Conservation (phyloP, 495 filamentous ascomycete species). For the Penicillium lagena region DNA sequence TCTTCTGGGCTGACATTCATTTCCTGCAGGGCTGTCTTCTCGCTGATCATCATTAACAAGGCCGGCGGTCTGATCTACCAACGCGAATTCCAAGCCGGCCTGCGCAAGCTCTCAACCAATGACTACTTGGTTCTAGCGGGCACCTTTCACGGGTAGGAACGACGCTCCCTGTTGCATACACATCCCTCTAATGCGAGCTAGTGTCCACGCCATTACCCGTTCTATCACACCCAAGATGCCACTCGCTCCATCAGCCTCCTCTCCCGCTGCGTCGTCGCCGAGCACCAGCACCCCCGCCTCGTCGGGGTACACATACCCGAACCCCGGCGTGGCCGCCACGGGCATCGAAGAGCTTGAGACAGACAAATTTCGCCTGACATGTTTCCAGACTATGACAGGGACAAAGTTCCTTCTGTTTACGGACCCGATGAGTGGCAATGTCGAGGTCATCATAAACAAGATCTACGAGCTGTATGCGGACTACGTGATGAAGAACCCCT, state of each 20-base stretch:
- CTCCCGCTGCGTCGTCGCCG: slow-evolving; percentile 18
- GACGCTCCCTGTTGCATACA: too few relatives aligned
- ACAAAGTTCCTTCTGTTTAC: slow-evolving; percentile 95
- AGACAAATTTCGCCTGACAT: slow-evolving; percentile 85
- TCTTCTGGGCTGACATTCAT: slow-evolving; percentile 11
- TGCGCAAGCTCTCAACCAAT: slow-evolving; percentile 84
- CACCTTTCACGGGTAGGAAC: slow-evolving; percentile 80
- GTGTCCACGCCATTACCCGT: slow-evolving; percentile 87
- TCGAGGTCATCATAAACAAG: slow-evolving; percentile 71
- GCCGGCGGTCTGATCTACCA: slow-evolving; percentile 95
- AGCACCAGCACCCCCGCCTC: slow-evolving; percentile 17
- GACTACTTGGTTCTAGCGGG: slow-evolving; percentile 96
- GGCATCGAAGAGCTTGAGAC: slow-evolving; percentile 90
- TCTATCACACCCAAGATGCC: slow-evolving; percentile 42
- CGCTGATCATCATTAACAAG: slow-evolving; percentile 96
- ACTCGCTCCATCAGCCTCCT: slow-evolving; percentile 68
- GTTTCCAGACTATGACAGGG: slow-evolving; percentile 90
- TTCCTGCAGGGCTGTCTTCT: slow-evolving; percentile 74
- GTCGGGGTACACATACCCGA: slow-evolving; percentile 34
- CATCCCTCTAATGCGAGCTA: slow-evolving; percentile 1
- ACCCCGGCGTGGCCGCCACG: slow-evolving; percentile 41
- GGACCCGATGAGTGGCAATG: slow-evolving; percentile 81
- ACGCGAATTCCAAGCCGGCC: slow-evolving; percentile 75
- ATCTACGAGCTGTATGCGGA: slow-evolving; percentile 95
- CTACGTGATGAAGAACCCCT: slow-evolving; percentile 99